phyloP scores from a whole-genome alignment of 495 filamentous ascomycete species.

The Chlorociboria aeruginascens region DNA sequence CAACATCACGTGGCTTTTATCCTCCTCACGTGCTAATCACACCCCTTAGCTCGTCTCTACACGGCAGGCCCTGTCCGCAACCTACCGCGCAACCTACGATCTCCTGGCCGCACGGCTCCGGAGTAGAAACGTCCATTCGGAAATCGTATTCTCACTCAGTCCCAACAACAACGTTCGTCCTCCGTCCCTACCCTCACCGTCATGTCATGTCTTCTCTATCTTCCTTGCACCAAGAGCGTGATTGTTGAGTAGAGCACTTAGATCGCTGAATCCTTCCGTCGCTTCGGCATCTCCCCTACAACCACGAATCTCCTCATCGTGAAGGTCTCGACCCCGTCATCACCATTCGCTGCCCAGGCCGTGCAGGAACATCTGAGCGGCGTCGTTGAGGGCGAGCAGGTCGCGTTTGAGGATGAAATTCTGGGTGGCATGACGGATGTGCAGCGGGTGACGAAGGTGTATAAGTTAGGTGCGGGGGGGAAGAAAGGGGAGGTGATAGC shows the following conservation, averaged over 20 bases:
- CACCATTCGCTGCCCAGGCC: slow-evolving; percentile 33
- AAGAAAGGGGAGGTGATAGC: slow-evolving; percentile 9
- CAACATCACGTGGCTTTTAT: no score
- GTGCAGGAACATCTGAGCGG: slow-evolving; percentile 50
- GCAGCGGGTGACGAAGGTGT: slow-evolving; percentile 63
- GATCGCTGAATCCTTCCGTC: slow-evolving; percentile 85
- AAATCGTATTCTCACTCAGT: slow-evolving; percentile 75
- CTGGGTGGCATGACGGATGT: slow-evolving; percentile 49
- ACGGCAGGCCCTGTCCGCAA: slow-evolving; percentile 47
- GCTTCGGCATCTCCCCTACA: slow-evolving; percentile 63
- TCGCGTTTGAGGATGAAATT: slow-evolving; percentile 51
- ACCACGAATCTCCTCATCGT: slow-evolving; percentile 63
- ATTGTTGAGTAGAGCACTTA: slow-evolving; percentile 25
- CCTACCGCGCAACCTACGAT: slow-evolving; percentile 66
- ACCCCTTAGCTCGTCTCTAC: slow-evolving; percentile 14
- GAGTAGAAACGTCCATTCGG: slow-evolving; percentile 84
- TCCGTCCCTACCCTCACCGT: neutral
- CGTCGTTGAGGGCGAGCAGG: slow-evolving; percentile 48
- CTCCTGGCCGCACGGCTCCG: slow-evolving; percentile 44
- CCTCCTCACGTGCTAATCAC: slow-evolving; percentile 5
- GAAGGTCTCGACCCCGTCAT: slow-evolving; percentile 44
- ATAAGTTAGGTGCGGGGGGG: slow-evolving; percentile 51
- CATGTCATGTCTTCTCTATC: slow-evolving; percentile 2
- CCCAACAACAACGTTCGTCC: slow-evolving; percentile 63
- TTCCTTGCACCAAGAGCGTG: neutral